Evolutionary conservation across 257 asterid species (phyloP).

Genomic region (Forsythia suspensa): DNA sequence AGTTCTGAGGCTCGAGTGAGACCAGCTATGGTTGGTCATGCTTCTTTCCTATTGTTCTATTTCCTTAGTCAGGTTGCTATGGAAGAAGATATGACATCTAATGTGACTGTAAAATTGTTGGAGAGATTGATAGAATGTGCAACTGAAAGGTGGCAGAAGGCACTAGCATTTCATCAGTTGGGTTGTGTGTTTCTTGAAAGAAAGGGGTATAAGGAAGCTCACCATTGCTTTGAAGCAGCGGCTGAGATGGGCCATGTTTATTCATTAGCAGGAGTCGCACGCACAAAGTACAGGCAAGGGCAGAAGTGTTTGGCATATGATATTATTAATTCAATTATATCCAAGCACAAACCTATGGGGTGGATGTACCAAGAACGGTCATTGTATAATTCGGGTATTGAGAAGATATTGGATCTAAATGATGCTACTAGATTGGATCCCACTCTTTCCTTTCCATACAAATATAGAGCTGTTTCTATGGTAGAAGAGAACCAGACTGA

Average conservation of each 20-base stretch:
- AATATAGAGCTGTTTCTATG: conserved; percentile 46
- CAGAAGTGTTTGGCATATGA: conserved; percentile 39
- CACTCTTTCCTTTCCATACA: conserved; percentile 46
- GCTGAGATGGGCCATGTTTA: conserved; percentile 41
- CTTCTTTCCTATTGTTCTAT: conserved; percentile 48
- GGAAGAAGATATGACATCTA: conserved; percentile 45
- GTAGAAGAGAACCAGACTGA: conserved; percentile 41
- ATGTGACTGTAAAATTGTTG: conserved; percentile 37
- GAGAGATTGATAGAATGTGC: conserved; percentile 52
- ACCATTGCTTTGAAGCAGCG: conserved; percentile 44
- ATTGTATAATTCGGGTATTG: conserved; percentile 40
- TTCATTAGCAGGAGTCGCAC: conserved; percentile 47
- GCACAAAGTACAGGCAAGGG: conserved; percentile 46
- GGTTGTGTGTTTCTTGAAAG: conserved; percentile 50
- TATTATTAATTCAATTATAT: conserved; percentile 33
- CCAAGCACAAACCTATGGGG: conserved; percentile 35
- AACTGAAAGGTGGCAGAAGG: conserved; percentile 44
- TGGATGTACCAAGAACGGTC: conserved; percentile 60
- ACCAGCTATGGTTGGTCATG: conserved; percentile 37
- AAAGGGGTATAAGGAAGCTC: conserved; percentile 41
- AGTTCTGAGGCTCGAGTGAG: conserved; percentile 45
- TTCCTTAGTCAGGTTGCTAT: conserved; percentile 50
- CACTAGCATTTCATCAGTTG: conserved; percentile 42
- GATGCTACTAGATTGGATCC: conserved; percentile 53
- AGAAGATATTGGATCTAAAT: conserved; percentile 40